Conservation (phyloP, 1,284 basidiomycete genomes). For the Porodaedalea pini region DNA sequence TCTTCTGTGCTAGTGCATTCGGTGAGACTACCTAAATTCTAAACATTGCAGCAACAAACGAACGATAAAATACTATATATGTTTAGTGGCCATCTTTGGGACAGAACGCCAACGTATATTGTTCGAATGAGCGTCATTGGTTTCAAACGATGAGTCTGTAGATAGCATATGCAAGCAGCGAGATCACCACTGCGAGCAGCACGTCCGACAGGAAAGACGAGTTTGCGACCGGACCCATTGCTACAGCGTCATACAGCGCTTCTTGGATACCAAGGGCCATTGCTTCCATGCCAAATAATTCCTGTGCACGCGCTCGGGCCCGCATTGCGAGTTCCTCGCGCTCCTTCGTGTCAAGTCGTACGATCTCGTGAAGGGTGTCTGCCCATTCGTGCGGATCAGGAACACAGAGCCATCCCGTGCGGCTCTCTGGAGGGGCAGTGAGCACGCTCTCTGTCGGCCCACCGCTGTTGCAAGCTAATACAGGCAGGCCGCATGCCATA, state of each 20-base stretch:
- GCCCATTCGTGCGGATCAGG: slow-evolving; percentile 70
- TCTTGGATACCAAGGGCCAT: slow-evolving; percentile 67
- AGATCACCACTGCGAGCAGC: slow-evolving; percentile 10
- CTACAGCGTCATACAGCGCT: slow-evolving; percentile 49
- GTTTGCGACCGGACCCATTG: slow-evolving; percentile 28
- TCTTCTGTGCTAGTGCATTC: no score
- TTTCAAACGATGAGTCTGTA: slow-evolving; percentile 4
- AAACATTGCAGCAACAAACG: no score
- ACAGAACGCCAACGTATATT: no score
- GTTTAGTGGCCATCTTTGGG: no score
- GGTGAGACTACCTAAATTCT: no score
- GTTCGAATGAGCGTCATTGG: no score
- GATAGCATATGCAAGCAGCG: slow-evolving; percentile 14
- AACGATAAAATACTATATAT: no score
- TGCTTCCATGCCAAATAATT: slow-evolving; percentile 56
- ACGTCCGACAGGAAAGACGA: slow-evolving; percentile 4
- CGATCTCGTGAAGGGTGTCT: slow-evolving; percentile 57
- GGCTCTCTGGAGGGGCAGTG: slow-evolving; percentile 40
- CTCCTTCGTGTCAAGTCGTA: slow-evolving; percentile 45
- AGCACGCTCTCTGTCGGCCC: slow-evolving; percentile 91
- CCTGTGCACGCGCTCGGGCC: slow-evolving; percentile 56
- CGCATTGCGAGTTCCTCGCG: slow-evolving; percentile 48
- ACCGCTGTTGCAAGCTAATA: slow-evolving; percentile 86
- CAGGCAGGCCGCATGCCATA: slow-evolving; percentile 89
- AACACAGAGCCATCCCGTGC: slow-evolving; percentile 68